Percentiles rank a stretch among this genome's conserved stretches.
These are phyloP conservation scores for Pseudogymnoascus sp. DNA, from an alignment of 2,329 filamentous ascomycete genomes.

Conservation along the genomic window DNA sequence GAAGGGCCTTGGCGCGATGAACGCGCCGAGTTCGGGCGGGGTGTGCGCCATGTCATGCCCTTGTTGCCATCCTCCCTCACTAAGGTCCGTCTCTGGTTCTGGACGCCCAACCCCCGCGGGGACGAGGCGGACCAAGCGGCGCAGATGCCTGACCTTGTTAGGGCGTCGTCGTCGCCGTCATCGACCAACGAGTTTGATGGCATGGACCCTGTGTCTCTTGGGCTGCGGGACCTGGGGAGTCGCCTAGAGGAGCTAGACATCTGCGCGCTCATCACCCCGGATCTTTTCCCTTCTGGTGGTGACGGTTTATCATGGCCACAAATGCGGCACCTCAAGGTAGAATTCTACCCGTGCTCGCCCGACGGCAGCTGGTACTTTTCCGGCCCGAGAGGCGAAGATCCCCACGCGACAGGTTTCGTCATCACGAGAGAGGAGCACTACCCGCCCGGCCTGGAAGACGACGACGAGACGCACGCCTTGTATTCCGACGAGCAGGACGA, in stretches of 20 bases:
- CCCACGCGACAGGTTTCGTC: conserved; percentile 16
- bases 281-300: conserved; percentile 15
- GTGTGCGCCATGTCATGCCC: conserved; percentile 11
- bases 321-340: conserved; percentile 17
- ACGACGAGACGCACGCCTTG: conserved; percentile 16
- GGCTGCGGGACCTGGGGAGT: conserved; percentile 15
- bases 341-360: conserved; percentile 19
- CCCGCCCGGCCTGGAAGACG: conserved; percentile 16
- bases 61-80: conserved; percentile 13
- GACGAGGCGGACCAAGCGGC: conserved; percentile 13
- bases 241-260: conserved; percentile 19
- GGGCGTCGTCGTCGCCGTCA: background rate
- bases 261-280: conserved; percentile 17
- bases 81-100: conserved; percentile 19
- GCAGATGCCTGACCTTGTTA: conserved; percentile 19
- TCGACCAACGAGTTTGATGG: conserved; percentile 6
- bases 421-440: conserved; percentile 20
- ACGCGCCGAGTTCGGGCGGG: conserved; percentile 18
- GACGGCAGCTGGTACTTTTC: conserved; percentile 21
- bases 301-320: conserved; percentile 13
- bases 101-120: conserved; percentile 9
- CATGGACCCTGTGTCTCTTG: conserved; percentile 19
- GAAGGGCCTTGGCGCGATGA: conserved; percentile 19
- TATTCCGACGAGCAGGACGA: conserved; percentile 12
- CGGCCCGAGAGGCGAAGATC: conserved; percentile 18